Conservation (phyloP, 176 grass and related monocot species). For the maize (Zea mays) region Zm-B73-REFERENCE-NAM-5.0 NC_050103.1:171444001-171444500, state of each 20-base stretch:
- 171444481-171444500: too few species aligned
- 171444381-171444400: not conserved
- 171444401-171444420: constrained; percentile 1
- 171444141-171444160: not conserved
- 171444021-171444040: too few species aligned
- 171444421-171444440: not conserved
- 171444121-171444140: not conserved
- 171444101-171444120: not conserved
- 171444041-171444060: not conserved
- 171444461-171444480: constrained; percentile 18
- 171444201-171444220: too few species aligned
- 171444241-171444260: too few species aligned
- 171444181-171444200: too few species aligned
- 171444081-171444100: not conserved
- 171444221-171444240: too few species aligned
- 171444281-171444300: too few species aligned
- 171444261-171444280: too few species aligned
- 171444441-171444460: constrained; percentile 14
- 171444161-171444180: not conserved
- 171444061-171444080: not conserved
- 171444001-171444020: too few species aligned
- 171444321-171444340: too few species aligned
- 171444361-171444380: constrained; percentile 22
- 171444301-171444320: too few species aligned
- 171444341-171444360: not conserved